These are phyloP conservation scores for Thelonectria discophora DNA, from an alignment of 2,329 filamentous ascomycete genomes.

Conservation along the genomic window DNA sequence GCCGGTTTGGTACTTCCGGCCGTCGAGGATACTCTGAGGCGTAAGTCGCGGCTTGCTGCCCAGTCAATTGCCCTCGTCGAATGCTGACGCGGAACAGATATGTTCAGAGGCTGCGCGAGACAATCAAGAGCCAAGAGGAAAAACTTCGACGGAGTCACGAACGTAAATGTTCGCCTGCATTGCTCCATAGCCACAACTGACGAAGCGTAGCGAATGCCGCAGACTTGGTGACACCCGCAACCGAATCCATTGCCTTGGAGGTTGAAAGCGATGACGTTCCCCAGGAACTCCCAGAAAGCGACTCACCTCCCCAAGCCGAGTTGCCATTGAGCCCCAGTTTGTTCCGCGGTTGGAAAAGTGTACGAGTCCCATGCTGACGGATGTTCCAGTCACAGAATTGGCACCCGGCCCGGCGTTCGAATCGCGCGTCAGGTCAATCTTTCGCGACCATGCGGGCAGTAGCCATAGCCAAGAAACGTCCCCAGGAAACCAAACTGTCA, in stretches of 20 bases:
- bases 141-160: constrained; percentile 1
- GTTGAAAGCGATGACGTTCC: neutral
- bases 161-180: constrained; percentile 1
- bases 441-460: constrained; percentile 31
- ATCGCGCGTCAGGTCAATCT: constrained; percentile 33
- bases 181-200: neutral
- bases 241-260: neutral
- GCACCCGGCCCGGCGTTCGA: constrained; percentile 38
- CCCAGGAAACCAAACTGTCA: constrained; percentile 44
- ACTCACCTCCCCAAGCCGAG: constrained; percentile 2
- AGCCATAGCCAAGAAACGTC: constrained; percentile 12
- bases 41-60: constrained; percentile 13
- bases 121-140: constrained; percentile 31
- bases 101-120: constrained; percentile 33
- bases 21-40: constrained; percentile 37
- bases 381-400: constrained; percentile 18
- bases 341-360: neutral
- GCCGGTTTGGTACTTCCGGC: constrained; percentile 35
- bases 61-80: neutral
- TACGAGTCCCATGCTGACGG: neutral
- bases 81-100: constrained; percentile 25
- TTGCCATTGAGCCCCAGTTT: constrained; percentile 17
- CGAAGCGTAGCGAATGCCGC: neutral
- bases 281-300: neutral
- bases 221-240: neutral